phyloP scores from a whole-genome alignment of 2,329 filamentous ascomycete genomes.

The Teratosphaeriaceae sp. region DNA sequence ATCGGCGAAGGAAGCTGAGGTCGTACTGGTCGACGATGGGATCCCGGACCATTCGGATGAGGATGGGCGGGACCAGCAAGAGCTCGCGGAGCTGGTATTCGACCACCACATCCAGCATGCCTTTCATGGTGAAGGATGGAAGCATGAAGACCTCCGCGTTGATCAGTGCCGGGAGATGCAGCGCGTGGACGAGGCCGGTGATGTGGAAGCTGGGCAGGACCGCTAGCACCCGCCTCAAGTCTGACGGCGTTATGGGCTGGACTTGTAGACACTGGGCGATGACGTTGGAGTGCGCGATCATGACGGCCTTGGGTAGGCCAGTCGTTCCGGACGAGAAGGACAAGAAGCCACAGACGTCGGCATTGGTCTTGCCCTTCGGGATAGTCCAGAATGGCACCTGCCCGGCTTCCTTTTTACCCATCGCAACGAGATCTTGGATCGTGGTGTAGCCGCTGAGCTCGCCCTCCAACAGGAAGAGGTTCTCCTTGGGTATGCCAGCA shows the following conservation, averaged over 20 bases:
- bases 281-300: slow-evolving; percentile 49
- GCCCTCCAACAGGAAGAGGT: slow-evolving; percentile 53
- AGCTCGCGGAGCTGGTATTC: slow-evolving; percentile 50
- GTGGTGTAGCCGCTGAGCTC: slow-evolving; percentile 44
- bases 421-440: slow-evolving; percentile 40
- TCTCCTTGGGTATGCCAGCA: slow-evolving; percentile 47
- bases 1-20: slow-evolving; percentile 48
- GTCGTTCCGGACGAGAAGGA: slow-evolving; percentile 47
- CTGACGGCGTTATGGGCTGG: slow-evolving; percentile 44
- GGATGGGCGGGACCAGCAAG: slow-evolving; percentile 53
- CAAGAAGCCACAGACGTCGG: slow-evolving; percentile 49
- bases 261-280: slow-evolving; percentile 58
- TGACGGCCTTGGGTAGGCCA: slow-evolving; percentile 45
- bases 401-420: slow-evolving; percentile 33
- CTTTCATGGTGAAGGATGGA: slow-evolving; percentile 55
- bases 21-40: slow-evolving; percentile 50
- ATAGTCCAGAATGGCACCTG: slow-evolving; percentile 47
- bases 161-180: slow-evolving; percentile 56
- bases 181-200: slow-evolving; percentile 55
- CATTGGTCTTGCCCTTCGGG: slow-evolving; percentile 48
- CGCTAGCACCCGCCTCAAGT: slow-evolving; percentile 47
- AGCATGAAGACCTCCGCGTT: slow-evolving; percentile 63
- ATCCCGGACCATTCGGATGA: slow-evolving; percentile 55
- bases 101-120: slow-evolving; percentile 48
- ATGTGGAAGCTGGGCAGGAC: slow-evolving; percentile 58